Conservation (phyloP, 257 asterid species). For the Gentiana straminea region DNA sequence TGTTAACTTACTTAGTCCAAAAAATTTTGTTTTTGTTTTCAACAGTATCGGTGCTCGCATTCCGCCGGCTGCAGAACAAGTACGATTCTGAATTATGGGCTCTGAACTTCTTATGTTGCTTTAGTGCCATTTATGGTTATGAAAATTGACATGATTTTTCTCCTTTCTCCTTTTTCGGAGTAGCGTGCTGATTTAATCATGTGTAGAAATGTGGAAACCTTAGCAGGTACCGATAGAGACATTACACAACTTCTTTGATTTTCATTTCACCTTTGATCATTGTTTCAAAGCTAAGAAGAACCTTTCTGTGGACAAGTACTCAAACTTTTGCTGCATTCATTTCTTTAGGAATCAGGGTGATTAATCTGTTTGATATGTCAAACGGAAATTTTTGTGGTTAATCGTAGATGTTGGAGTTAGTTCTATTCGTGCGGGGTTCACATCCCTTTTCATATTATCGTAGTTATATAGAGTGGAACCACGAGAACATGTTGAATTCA, state of each 20-base stretch:
- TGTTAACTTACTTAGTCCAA: background rate
- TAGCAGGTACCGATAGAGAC: background rate
- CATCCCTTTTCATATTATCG: too few species aligned
- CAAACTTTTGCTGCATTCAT: background rate
- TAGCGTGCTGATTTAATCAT: background rate
- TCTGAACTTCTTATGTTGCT: background rate
- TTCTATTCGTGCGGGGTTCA: too few species aligned
- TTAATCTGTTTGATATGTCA: background rate
- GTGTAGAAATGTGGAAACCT: too few species aligned
- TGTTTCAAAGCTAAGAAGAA: background rate
- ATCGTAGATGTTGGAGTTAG: too few species aligned
- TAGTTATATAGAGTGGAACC: too few species aligned
- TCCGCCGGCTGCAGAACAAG: constrained; percentile 34
- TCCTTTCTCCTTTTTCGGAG: background rate
- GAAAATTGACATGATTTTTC: too few species aligned
- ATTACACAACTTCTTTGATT: background rate
- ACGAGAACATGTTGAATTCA: background rate
- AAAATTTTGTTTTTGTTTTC: background rate
- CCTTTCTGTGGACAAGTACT: background rate
- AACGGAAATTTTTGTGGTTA: background rate
- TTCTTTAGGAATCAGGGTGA: background rate
- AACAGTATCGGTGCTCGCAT: constrained; percentile 52
- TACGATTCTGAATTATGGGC: constrained; percentile 17
- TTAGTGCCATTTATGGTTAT: background rate
- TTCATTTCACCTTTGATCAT: background rate